Base-by-base conservation (phyloP, 352 stramenopile genomes). In the Phytophthora rubi region DNA sequence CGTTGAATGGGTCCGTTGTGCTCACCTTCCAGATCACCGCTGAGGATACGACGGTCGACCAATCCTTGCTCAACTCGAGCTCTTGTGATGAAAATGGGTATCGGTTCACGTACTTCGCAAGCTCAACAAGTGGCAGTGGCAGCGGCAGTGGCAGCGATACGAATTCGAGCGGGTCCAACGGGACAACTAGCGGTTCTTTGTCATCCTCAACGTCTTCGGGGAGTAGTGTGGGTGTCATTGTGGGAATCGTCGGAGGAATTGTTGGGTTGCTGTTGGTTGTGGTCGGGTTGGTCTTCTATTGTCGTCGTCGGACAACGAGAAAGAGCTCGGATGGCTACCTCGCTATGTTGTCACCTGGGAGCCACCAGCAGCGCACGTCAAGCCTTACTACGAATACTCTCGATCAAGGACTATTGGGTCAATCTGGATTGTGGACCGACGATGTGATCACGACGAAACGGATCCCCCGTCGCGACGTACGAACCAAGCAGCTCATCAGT, bases 391-490 rank as follows among this genome's bases (percentile, higher is more conserved):
- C 21, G 10, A 10, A 23, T 37, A 18, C 39, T 7, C 39, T 47
- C 39, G 15, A 37, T 35, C n/a, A 37, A 37, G 49, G 21, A 13
- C 12, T 28, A 12, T n/a, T 30, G 32, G 30, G 42, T 12, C 55
- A 61, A 6, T 10, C 35, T 21, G 49, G 49, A 1, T 21, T 55
- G 10, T 74, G 61, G 73, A 59, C 61, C 12, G 73, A 81, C 45
- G 56, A 68, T 42, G 57, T 65, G 18, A 66, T 81, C 57, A 57
- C 71, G 9, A 62, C 67, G 7, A 61, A 68, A 13, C 58, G 70
- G 2, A 47, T 79, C 3, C 74, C 74, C 12, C 23, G 70, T 26
- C 65, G 74, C 10, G 53, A 71, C 15, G 18, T 81, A 4, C 8
- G 58, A 0, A 35, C 53, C 1, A 16, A 56, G 3, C 13, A 70